Base-by-base conservation (phyloP, 2,329 filamentous ascomycete genomes). In the Ceratocystis variospora region DNA sequence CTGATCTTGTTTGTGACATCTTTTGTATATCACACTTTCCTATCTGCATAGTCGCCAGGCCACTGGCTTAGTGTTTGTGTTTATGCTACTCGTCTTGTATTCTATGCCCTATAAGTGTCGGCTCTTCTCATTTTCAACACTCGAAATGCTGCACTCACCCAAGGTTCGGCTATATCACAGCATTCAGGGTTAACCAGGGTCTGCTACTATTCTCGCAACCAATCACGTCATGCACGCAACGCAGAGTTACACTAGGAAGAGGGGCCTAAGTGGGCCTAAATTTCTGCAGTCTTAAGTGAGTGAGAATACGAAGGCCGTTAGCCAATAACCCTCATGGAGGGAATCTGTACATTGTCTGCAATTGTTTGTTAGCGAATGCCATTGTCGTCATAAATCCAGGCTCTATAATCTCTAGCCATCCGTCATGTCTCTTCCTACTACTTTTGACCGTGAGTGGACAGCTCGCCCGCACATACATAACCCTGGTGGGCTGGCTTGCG, bases 371-470 rank as follows among this genome's bases (percentile, higher is more conserved):
- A 41, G 37, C 8, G 37, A 41, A 41, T 12, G n/a, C 22, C n/a
- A 19, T 50, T 50, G 17, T 59, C 22, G 25, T 17, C 53, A 10
- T 37, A 7, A 8, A 59, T 22, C 3, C 53, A 59, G n/a, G 25
- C 8, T 25, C 17, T 8, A 31, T 31, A 37, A 41, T 41, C 28
- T 59, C 5, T 10, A 45, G 5, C n/a, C 1, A n/a, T 12, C 37
- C 6, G 19, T 2, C 28, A 37, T 63, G 53, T 76, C 75, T 69
- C 82, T 86, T 68, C 83, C 83, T 5, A 78, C 78, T 69, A 80
- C 79, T 69, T 85, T 85, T 72, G 79, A 85, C 73, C 79, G 83
- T 86, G 74, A 73, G 79, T 75, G 5, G 19, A 22, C 31, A 31
- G 1, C 10, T 63, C 41, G 2, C 12, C 61, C 41, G 31, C 48